A percentile compares a stretch with the other conserved stretches of the same genome.
Evolutionary conservation across 1,284 basidiomycete species (phyloP).

Genomic region (Wallemia ichthyophaga): DNA sequence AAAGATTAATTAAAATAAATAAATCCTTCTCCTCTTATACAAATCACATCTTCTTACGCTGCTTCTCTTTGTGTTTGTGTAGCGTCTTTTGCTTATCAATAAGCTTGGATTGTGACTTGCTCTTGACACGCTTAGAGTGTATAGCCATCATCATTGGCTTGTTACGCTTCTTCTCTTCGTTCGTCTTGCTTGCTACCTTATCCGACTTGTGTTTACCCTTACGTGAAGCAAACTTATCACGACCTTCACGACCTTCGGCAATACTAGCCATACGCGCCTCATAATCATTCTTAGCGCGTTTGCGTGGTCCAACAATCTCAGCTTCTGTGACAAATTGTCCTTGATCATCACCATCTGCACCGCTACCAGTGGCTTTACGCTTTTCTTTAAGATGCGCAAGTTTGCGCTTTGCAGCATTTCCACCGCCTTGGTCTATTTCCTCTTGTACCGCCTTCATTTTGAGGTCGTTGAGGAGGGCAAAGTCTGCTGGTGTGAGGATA

Average conservation of each 20-base stretch:
- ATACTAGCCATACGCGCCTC: slow-evolving; percentile 80
- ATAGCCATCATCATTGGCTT: slow-evolving; percentile 7
- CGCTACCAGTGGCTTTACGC: slow-evolving; percentile 22
- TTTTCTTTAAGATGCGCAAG: slow-evolving; percentile 41
- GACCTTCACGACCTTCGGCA: slow-evolving; percentile 69
- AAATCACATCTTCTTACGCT: background rate
- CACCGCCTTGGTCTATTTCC: slow-evolving; percentile 37
- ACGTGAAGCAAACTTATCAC: slow-evolving; percentile 71
- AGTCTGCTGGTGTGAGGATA: slow-evolving; percentile 96
- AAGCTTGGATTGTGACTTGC: slow-evolving; percentile 1
- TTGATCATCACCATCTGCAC: slow-evolving; percentile 17
- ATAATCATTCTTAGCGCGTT: slow-evolving; percentile 79
- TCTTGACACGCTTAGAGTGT: slow-evolving; percentile 3
- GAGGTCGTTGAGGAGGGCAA: slow-evolving; percentile 69
- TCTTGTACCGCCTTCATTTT: slow-evolving; percentile 49
- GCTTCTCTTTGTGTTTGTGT: background rate
- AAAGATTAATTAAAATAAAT: background rate
- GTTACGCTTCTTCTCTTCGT: slow-evolving; percentile 25
- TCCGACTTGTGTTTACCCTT: slow-evolving; percentile 71
- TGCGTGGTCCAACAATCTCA: slow-evolving; percentile 76
- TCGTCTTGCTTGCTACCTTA: slow-evolving; percentile 47
- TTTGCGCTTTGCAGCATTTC: slow-evolving; percentile 58
- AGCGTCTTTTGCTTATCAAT: slow-evolving; percentile 4
- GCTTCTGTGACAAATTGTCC: slow-evolving; percentile 54
- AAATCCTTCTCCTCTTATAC: background rate